Evolutionary conservation across 352 stramenopile species (phyloP), one percentile per base, ranked within the genome.

Genomic region (Pythium rhizo-oryzae): DNA sequence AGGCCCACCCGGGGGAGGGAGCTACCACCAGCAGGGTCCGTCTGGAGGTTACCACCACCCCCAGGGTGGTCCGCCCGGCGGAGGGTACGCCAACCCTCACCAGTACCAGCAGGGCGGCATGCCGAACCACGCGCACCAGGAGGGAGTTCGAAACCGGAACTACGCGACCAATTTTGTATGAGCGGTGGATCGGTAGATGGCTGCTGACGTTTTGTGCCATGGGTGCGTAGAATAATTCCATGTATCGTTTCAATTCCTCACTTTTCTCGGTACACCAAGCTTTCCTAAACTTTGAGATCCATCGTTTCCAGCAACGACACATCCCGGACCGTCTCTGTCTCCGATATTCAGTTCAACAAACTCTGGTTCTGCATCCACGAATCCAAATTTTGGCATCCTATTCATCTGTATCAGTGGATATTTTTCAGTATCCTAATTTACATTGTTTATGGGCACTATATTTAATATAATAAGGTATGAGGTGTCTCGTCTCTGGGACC

Each of bases 91-190:
- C 30, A 37, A 37, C 19, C 51, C 51, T 2, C 51, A 58, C 18
- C 28, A 33, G 6, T 44, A 47, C 8, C 18, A 24, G n/a, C 51
- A 58, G 28, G 53, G 44, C 8, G 43, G 43, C 44, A 63, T 63
- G 57, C 57, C 57, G 11, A 54, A 63, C 19, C 58, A 65, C 19
- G 46, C 58, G 6, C 58, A 65, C 49, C 58, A 43, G 7, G 57
- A 65, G 37, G 58, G 58, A 28, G 28, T 1, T 46, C 25, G 28
- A 9, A 24, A 59, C 21, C 41, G 21, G 19, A 73, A 73, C 55
- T 73, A 73, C 59, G 47, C 59, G 16, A 73, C 67, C 23, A 73
- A 73, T 62, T 73, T 73, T 33, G 60, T 73, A 57, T 73, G 62
- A 59, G 37, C 16, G 12, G 43, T 50, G 43, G 24, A 24, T 50